These are phyloP conservation scores for Zygnema circumcarinatum DNA, from an alignment of 139 green algal species.

Conservation along the genomic window DNA sequence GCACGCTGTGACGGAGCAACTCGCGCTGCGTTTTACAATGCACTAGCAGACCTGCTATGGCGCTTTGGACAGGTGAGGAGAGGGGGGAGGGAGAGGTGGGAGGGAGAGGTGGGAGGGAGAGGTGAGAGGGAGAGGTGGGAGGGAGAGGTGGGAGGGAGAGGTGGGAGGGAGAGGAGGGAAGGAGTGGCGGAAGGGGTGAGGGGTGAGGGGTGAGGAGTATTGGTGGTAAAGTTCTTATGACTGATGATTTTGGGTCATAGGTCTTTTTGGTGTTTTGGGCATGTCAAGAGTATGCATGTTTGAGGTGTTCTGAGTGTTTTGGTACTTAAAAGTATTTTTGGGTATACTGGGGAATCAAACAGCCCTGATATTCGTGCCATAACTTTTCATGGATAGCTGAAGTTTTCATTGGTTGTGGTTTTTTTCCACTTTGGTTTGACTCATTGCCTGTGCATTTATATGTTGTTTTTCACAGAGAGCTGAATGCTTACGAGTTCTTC, in stretches of 20 bases:
- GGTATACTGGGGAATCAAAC: no score
- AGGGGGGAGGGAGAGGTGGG: background rate
- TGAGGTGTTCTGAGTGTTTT: no score
- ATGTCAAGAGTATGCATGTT: no score
- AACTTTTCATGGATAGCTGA: no score
- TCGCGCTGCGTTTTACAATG: slow-evolving; percentile 50
- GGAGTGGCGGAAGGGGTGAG: background rate
- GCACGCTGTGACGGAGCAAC: slow-evolving; percentile 7
- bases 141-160: background rate
- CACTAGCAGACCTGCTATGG: slow-evolving; percentile 52
- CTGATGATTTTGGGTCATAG: no score
- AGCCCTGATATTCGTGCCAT: no score
- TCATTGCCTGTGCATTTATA: no score
- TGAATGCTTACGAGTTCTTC: slow-evolving; percentile 10
- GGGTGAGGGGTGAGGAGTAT: background rate
- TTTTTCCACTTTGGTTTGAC: no score
- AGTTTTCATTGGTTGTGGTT: no score
- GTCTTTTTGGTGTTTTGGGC: no score
- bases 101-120: background rate
- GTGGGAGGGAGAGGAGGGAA: background rate
- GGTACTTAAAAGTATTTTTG: no score
- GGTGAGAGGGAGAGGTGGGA: background rate
- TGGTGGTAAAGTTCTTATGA: no score
- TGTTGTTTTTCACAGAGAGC: slow-evolving; percentile 5
- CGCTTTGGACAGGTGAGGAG: slow-evolving; percentile 47